Conservation (phyloP, 2,329 filamentous ascomycete genomes). For the Pseudovirgaria hyperparasitica region DNA sequence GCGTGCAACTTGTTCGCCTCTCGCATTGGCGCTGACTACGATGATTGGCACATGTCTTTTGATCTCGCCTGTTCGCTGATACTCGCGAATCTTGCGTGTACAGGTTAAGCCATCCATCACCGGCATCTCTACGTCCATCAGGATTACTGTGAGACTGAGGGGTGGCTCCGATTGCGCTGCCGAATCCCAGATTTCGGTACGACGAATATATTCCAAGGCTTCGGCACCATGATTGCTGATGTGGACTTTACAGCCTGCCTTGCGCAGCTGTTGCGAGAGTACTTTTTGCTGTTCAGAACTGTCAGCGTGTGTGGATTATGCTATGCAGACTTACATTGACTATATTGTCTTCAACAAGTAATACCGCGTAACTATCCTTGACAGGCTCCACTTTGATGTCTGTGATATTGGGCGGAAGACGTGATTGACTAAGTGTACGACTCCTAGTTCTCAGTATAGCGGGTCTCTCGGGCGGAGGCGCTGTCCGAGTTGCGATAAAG, state of each 20-base stretch:
- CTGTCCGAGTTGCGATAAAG: conserved; percentile 17
- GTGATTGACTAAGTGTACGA: conserved; percentile 5
- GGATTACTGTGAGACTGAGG: conserved; percentile 16
- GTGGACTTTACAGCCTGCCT: conserved; percentile 15
- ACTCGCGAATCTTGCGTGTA: conserved; percentile 17
- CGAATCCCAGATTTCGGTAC: conserved; percentile 3
- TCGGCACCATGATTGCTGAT: conserved; percentile 21
- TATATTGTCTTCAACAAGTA: conserved; percentile 24
- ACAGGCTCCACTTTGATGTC: no score
- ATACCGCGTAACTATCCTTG: conserved; percentile 13
- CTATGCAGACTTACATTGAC: no score
- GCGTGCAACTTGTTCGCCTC: conserved; percentile 18
- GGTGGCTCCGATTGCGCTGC: conserved; percentile 3
- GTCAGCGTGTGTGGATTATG: no score
- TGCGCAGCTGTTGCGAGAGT: conserved; percentile 18
- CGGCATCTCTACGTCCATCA: conserved; percentile 27
- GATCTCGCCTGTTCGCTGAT: conserved; percentile 13
- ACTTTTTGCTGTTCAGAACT: no score
- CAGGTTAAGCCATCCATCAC: conserved; percentile 25
- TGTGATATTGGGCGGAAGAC: no score
- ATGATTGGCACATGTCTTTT: conserved; percentile 20
- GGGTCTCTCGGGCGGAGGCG: no score
- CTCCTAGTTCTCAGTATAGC: conserved; percentile 1
- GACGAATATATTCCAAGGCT: conserved; percentile 13
- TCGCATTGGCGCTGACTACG: conserved; percentile 23